These are phyloP conservation scores for Venturia asperata DNA, from an alignment of 2,329 filamentous ascomycete genomes.

Conservation along the genomic window DNA sequence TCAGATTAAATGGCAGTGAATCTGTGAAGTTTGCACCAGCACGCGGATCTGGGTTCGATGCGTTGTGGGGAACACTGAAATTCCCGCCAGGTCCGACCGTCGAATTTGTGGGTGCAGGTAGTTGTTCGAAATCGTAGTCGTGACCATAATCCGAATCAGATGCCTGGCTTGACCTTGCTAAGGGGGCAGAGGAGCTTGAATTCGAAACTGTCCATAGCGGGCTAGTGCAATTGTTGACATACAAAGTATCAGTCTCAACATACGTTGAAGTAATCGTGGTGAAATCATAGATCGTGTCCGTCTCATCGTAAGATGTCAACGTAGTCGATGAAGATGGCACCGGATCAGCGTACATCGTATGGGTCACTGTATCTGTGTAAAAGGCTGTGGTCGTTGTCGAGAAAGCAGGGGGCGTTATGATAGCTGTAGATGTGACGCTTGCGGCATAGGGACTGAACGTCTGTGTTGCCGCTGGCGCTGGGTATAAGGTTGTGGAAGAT, in stretches of 20 bases:
- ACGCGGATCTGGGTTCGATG: too few relatives aligned
- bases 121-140: too few relatives aligned
- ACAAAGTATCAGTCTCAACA: not conserved
- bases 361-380: slow-evolving; percentile 1
- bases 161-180: not conserved
- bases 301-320: slow-evolving; percentile 3
- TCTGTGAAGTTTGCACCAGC: too few relatives aligned
- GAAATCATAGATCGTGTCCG: slow-evolving; percentile 1
- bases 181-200: not conserved
- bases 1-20: too few relatives aligned
- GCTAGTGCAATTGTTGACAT: not conserved
- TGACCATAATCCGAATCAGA: not conserved
- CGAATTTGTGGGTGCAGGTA: too few relatives aligned
- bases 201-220: not conserved
- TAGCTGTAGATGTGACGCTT: not conserved
- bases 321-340: slow-evolving; percentile 7
- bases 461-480: slow-evolving; percentile 7
- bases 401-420: not conserved
- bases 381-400: not conserved
- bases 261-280: slow-evolving; percentile 10
- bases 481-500: slow-evolving; percentile 10
- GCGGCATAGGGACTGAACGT: not conserved
- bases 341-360: not conserved
- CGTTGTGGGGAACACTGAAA: too few relatives aligned
- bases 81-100: too few relatives aligned